Evolutionary conservation across 805 yeast species (phyloP), one percentile per base, ranked within the genome.

Genomic region (Pichia scutulata): DNA sequence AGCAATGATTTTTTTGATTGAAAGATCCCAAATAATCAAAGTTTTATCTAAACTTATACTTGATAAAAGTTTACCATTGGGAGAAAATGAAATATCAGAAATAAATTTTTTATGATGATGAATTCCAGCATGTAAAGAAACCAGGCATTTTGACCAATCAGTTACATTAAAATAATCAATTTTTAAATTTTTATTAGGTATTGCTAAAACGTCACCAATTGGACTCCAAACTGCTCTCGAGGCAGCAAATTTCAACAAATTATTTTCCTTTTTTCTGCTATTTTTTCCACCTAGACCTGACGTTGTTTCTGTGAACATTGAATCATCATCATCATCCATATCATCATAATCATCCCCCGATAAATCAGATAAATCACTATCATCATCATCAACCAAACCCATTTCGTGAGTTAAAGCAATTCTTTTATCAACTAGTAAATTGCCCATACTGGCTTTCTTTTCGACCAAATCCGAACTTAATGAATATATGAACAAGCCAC

Each of bases 201-300:
- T 60, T 2, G 89, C 88, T 44, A 89, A 70, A n/a, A 71, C 64
- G 48, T 77, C 77, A 18, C 95, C 95, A 48, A 75, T 72, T 2
- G 84, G 78, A 50, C 81, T 78, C 96, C 96, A 89, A 37, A 76
- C 77, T 2, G 81, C 74, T 41, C 75, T 75, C 0, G 86, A 74
- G 24, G 82, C 51, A 2, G 60, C 44, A 41, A 60, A 49, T 23
- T 48, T 52, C 8, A 54, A 28, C n/a, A 57, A 52, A n/a, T 49
- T 55, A 61, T 41, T 77, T 65, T 58, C 71, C 72, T 39, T 70
- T 74, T 40, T 62, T 65, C 52, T 53, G 6, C 44, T 46, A 7
- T 44, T 46, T 41, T 36, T 52, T 39, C 41, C 53, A 19, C 22
- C 46, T 13, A 48, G 44, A 19, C 55, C 52, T 22, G 55, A 42